Base-by-base conservation (phyloP, 139 green algal genomes). In the Axilococcus clingmanii region DNA sequence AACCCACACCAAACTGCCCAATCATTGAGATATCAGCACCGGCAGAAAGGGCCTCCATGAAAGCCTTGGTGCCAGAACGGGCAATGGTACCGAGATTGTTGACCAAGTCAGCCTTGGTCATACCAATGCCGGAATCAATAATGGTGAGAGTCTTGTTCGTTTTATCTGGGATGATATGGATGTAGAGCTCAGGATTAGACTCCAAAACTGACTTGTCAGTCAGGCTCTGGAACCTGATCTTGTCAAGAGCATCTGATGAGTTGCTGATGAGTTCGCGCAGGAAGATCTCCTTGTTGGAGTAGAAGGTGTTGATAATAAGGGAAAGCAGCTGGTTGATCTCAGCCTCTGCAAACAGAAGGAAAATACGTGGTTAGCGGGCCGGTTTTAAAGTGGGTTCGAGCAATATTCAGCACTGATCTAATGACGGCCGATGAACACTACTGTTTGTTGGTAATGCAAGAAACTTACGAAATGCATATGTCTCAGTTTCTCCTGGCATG, bases 61-160 rank as follows among this genome's bases (percentile, higher is more conserved):
- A 98, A 2, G 84, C 72, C 77, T 97, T 97, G 63, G 93, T 99
- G 53, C 93, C 93, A 14, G 90, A 97, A 48, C 92, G 85, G 1
- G 93, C 93, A 46, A 99, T 99, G 16, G 93, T 99, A 38, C 93
- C 93, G 64, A 99, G 74, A 77, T 98, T 98, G 84, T 99, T 99
- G 34, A 99, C 88, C 57, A 97, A 72, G 65, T 96, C 87, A 30
- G 76, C 81, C 77, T 97, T 97, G 59, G 89, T 96, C 90, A 96
- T 97, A 57, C 90, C 92, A 44, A 97, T 84, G 40, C 93, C 93
- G 1, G 73, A 87, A 74, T 99, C 93, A 33, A 82, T 78, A 50
- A 99, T 88, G 29, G 89, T 87, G 24, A 99, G 72, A 7, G 87
- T 97, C 74, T 93, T 94, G 76, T 90, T 87, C 23, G 81, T 78